Evolutionary conservation across 1,284 basidiomycete species (phyloP).

Genomic region (Tylopilus sp.): DNA sequence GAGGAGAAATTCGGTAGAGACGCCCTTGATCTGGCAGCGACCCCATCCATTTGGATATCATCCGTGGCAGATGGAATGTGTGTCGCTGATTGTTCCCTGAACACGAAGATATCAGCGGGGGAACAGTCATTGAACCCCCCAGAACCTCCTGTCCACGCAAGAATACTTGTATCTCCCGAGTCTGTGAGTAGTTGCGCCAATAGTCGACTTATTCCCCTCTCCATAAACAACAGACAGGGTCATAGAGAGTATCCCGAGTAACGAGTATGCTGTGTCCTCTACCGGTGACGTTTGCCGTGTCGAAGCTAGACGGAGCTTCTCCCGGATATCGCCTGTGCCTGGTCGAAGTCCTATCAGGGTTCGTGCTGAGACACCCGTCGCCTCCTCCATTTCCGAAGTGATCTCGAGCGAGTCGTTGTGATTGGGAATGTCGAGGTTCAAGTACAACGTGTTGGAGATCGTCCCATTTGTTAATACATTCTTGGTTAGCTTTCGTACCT

Average conservation of each 20-base stretch:
- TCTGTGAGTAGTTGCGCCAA: not conserved
- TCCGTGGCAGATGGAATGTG: not conserved
- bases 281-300: not conserved
- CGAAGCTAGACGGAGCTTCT: constrained; percentile 8
- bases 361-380: not conserved
- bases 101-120: not conserved
- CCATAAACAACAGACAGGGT: constrained; percentile 2
- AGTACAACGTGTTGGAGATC: not conserved
- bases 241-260: constrained; percentile 2
- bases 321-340: constrained; percentile 2
- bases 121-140: constrained; percentile 11
- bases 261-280: constrained; percentile 7
- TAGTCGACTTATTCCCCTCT: not conserved
- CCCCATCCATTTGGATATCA: not conserved
- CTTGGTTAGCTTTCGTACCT: too few relatives aligned
- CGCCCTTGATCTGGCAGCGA: not conserved
- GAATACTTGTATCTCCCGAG: constrained; percentile 1
- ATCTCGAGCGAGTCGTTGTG: constrained; percentile 2
- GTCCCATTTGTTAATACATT: too few relatives aligned
- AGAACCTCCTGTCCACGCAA: constrained; percentile 8
- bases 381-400: constrained; percentile 8
- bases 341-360: constrained; percentile 3
- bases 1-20: not conserved
- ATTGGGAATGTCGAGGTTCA: not conserved
- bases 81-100: not conserved